Conservation (phyloP, 2,329 filamentous ascomycete species). For the Cladosporium sp. region DNA sequence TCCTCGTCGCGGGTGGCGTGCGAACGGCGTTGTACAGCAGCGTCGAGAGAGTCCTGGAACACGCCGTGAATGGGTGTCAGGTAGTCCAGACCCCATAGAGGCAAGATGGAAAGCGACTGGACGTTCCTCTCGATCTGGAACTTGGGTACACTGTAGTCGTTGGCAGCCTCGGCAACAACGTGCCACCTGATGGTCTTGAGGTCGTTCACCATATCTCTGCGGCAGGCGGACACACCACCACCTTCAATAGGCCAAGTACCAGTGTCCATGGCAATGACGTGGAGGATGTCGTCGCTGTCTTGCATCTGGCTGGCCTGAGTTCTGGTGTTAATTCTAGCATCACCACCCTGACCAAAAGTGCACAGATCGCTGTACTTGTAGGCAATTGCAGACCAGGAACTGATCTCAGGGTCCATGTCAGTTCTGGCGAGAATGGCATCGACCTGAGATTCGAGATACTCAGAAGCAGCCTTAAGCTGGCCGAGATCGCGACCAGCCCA, state of each 20-base stretch:
- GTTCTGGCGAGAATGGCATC: constrained; percentile 54
- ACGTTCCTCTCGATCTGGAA: constrained; percentile 47
- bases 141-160: constrained; percentile 45
- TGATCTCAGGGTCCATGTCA: constrained; percentile 53
- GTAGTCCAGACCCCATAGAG: constrained; percentile 46
- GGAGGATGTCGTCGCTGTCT: constrained; percentile 41
- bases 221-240: constrained; percentile 45
- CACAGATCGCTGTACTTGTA: constrained; percentile 54
- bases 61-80: constrained; percentile 44
- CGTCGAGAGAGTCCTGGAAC: constrained; percentile 45
- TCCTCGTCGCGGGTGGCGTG: constrained; percentile 35
- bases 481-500: constrained; percentile 42
- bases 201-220: constrained; percentile 46
- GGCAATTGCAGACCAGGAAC: constrained; percentile 54
- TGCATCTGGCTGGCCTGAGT: constrained; percentile 48
- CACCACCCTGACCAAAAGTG: constrained; percentile 55
- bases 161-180: constrained; percentile 45
- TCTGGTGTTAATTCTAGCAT: constrained; percentile 53
- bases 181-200: constrained; percentile 45
- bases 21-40: constrained; percentile 38
- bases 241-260: constrained; percentile 47
- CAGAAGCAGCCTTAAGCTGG: constrained; percentile 36
- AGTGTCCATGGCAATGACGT: constrained; percentile 44
- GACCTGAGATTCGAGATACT: constrained; percentile 42
- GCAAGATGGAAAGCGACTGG: constrained; percentile 44